A percentile compares a stretch with the other conserved stretches of the same genome.
phyloP scores from a whole-genome alignment of 495 filamentous ascomycete genomes.

The Talaromyces liani region DNA sequence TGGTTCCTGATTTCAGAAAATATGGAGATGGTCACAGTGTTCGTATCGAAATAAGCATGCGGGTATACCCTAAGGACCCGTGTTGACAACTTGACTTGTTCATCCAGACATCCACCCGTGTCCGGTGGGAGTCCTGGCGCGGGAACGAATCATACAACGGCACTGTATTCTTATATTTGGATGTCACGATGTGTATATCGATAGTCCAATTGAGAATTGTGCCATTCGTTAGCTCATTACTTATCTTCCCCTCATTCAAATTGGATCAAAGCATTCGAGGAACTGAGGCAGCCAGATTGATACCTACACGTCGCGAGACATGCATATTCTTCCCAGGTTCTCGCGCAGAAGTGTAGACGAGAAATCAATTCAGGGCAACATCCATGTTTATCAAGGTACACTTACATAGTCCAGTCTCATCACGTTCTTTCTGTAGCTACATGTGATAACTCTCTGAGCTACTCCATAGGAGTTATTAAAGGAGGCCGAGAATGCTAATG shows the following conservation, averaged over 20 bases:
- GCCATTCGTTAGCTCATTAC: neutral
- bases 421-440: neutral
- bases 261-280: neutral
- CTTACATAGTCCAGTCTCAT: neutral
- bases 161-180: neutral
- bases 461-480: neutral
- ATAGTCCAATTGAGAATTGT: neutral
- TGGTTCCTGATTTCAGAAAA: too few species aligned
- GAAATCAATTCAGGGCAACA: neutral
- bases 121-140: neutral
- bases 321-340: neutral
- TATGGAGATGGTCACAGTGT: neutral
- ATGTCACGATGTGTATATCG: neutral
- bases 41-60: neutral
- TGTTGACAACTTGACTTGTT: neutral
- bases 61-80: constrained; percentile 1
- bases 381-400: neutral
- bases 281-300: neutral
- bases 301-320: neutral
- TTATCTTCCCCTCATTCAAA: too few species aligned
- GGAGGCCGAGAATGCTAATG: neutral
- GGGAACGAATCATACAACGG: neutral
- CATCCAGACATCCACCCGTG: neutral
- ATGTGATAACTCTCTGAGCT: neutral
- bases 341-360: neutral